Base-by-base conservation (phyloP, 306 rosid genomes). In the Cicer judaicum region DNA sequence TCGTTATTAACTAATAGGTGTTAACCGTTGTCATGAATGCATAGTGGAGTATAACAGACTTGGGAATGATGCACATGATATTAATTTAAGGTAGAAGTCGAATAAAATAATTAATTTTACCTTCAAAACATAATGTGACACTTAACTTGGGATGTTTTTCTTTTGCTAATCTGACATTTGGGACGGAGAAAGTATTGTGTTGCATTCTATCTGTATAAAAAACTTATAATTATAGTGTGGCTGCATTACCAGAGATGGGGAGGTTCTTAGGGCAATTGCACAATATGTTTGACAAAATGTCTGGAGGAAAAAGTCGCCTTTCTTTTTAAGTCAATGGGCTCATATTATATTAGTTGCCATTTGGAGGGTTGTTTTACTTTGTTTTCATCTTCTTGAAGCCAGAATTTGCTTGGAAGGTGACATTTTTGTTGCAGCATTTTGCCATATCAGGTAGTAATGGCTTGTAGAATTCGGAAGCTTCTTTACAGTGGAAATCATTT, bases 391-490 rank as follows among this genome's bases (percentile, higher is more conserved):
- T 39, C 49, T 38, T 24, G 66, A 55, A 72, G 44, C 40, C 6
- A 42, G 41, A 15, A 43, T 52, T 53, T 52, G 11, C 39, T 70
- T 56, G 63, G 69, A 57, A 57, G 53, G 69, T 68, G 55, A 60
- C 38, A 42, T 38, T 29, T 57, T 57, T 16, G 62, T 40, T 59
- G 55, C 29, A 9, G 29, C 76, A 59, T 59, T 57, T 59, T 59
- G 43, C 48, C 38, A 14, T 60, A 48, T 48, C 78, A 47, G 77
- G 70, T 65, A 12, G 70, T 24, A 44, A 90, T 84, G 92, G 83
- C 80, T 8, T 70, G 40, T 72, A 84, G 80, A 70, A 10, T 70
- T 61, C 5, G 18, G 65, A 7, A 50, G 72, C 9, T 78, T 53
- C 72, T 70, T 57, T 61, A 70, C 65, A 0, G 5, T 50, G 66